Percentiles rank a stretch among this genome's conserved stretches.
phyloP scores from a whole-genome alignment of 2,329 filamentous ascomycete genomes.

The Camillea tinctor region DNA sequence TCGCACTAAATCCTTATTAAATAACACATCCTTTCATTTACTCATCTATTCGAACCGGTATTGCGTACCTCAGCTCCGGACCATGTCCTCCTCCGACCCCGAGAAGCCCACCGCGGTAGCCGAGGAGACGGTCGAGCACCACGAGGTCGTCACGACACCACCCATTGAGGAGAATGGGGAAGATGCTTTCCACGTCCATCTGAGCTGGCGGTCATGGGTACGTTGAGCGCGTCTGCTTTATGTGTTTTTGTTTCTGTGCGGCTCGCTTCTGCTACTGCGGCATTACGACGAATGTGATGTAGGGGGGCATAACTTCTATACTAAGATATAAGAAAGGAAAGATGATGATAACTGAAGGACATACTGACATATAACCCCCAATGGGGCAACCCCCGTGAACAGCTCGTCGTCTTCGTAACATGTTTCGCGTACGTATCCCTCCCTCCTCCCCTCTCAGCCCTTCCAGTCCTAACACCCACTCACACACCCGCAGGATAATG shows the following conservation, averaged over 20 bases:
- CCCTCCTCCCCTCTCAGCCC: not conserved
- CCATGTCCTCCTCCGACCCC: slow-evolving; percentile 14
- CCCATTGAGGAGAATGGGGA: slow-evolving; percentile 34
- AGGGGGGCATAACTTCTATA: too few relatives aligned
- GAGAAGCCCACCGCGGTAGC: slow-evolving; percentile 13
- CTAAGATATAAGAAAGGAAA: too few relatives aligned
- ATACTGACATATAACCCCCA: not conserved
- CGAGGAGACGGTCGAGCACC: slow-evolving; percentile 4
- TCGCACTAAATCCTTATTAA: too few relatives aligned
- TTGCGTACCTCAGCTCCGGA: not conserved
- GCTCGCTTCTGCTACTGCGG: not conserved
- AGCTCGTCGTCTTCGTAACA: slow-evolving; percentile 42
- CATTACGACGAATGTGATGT: too few relatives aligned
- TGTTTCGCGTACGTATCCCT: slow-evolving; percentile 46
- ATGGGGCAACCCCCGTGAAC: not conserved
- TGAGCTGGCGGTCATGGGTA: slow-evolving; percentile 57
- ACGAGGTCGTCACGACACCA: slow-evolving; percentile 6
- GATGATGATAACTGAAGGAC: too few relatives aligned
- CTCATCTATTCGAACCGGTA: too few relatives aligned
- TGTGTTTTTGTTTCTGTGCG: too few relatives aligned
- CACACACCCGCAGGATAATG: slow-evolving; percentile 39
- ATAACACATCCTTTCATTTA: too few relatives aligned
- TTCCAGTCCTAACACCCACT: not conserved
- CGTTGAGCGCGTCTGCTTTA: slow-evolving; percentile 7
- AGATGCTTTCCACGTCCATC: slow-evolving; percentile 41